Conservation (phyloP, 1,139 yeast species). For the Yarrowia galli region DNA sequence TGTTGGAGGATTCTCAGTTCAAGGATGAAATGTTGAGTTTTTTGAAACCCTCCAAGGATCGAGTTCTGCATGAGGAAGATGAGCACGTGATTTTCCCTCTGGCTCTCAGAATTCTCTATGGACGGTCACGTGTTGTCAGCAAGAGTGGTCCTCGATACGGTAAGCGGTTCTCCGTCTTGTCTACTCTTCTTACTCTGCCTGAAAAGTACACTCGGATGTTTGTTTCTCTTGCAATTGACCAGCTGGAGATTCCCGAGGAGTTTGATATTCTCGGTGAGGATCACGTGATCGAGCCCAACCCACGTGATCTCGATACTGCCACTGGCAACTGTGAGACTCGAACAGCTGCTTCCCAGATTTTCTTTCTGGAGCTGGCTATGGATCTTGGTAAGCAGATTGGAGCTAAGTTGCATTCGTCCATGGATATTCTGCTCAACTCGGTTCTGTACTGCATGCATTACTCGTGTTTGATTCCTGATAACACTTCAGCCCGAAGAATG, state of each 20-base stretch:
- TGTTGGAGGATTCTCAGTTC: constrained; percentile 82
- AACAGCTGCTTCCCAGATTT: constrained; percentile 19
- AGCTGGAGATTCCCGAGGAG: constrained; percentile 53
- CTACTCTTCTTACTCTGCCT: constrained; percentile 69
- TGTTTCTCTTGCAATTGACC: constrained; percentile 66
- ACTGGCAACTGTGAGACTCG: constrained; percentile 25
- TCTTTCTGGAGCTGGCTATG: constrained; percentile 64
- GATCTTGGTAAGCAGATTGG: constrained; percentile 73
- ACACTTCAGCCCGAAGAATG: constrained; percentile 58
- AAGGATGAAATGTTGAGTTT: constrained; percentile 82
- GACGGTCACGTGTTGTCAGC: constrained; percentile 69
- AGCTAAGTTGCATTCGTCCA: constrained; percentile 59
- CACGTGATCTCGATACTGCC: not conserved
- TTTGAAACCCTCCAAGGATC: constrained; percentile 58
- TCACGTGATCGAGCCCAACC: constrained; percentile 39
- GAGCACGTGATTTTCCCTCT: constrained; percentile 68
- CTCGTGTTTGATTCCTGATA: constrained; percentile 57
- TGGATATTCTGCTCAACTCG: constrained; percentile 64
- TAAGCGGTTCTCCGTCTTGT: constrained; percentile 77
- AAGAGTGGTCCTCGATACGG: constrained; percentile 62
- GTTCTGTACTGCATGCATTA: constrained; percentile 63
- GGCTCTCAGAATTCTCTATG: constrained; percentile 80
- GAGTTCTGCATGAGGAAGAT: constrained; percentile 68
- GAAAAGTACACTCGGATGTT: constrained; percentile 65
- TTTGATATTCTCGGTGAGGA: constrained; percentile 51